A percentile compares a stretch with the other conserved stretches of the same genome.
These are phyloP conservation scores for Suillus plorans DNA, from an alignment of 768 basidiomycete genomes.

Conservation along the genomic window DNA sequence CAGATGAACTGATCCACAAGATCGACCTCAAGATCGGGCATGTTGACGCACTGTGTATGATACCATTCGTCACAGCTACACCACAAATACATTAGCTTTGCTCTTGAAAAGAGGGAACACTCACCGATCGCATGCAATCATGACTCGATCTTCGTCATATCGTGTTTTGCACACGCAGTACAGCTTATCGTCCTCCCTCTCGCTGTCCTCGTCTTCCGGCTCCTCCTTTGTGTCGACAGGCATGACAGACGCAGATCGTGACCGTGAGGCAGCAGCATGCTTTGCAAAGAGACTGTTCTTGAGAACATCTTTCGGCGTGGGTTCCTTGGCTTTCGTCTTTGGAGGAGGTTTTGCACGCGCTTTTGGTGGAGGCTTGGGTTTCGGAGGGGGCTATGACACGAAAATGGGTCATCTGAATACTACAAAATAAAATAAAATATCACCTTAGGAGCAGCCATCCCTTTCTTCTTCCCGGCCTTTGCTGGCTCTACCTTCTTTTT, in stretches of 20 bases:
- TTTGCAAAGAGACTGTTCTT: conserved; percentile 23
- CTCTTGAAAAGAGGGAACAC: conserved; percentile 22
- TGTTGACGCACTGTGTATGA: conserved; percentile 80
- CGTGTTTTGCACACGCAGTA: conserved; percentile 88
- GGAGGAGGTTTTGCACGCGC: conserved; percentile 29
- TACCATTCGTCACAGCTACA: conserved; percentile 95
- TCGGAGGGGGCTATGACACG: conserved; percentile 20
- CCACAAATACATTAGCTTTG: background rate
- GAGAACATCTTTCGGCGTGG: conserved; percentile 7
- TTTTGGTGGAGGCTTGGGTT: conserved; percentile 31
- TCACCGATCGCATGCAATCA: conserved; percentile 93
- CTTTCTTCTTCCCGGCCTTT: conserved; percentile 38
- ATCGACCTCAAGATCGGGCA: conserved; percentile 80
- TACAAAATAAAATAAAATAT: background rate
- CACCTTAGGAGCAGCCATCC: conserved; percentile 24
- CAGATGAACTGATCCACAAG: conserved; percentile 93
- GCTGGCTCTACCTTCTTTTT: conserved; percentile 4
- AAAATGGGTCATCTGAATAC: background rate
- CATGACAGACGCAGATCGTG: conserved; percentile 71
- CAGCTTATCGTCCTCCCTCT: conserved; percentile 52
- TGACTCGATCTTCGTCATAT: conserved; percentile 84
- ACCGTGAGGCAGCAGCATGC: conserved; percentile 40
- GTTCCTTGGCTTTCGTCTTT: conserved; percentile 28
- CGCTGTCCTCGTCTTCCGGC: conserved; percentile 46
- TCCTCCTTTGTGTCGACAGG: conserved; percentile 51